Evolutionary conservation across 2,329 filamentous ascomycete genomes (phyloP).

Genomic region (Penicillium italicum): DNA sequence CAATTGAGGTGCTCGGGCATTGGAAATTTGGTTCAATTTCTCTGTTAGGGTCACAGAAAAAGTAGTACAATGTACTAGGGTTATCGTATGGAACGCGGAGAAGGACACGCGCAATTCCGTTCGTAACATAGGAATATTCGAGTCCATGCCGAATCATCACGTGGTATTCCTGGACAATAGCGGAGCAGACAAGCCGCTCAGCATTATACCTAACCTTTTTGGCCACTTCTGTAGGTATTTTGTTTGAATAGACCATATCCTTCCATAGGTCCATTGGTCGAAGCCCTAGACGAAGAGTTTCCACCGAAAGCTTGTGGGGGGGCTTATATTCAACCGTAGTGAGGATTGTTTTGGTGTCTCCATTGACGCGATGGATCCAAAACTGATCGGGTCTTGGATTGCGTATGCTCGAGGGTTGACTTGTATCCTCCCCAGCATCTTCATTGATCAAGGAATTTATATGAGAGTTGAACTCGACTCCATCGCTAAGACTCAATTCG

Average conservation of each 20-base stretch:
- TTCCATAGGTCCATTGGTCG: constrained; percentile 17
- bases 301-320: constrained; percentile 14
- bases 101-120: background rate
- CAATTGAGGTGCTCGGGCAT: background rate
- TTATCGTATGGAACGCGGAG: constrained; percentile 20
- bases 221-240: constrained; percentile 2
- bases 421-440: too few relatives aligned
- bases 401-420: too few relatives aligned
- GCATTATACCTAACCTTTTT: constrained; percentile 23
- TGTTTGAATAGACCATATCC: constrained; percentile 13
- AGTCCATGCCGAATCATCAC: background rate
- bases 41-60: constrained; percentile 19
- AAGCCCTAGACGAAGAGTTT: constrained; percentile 11
- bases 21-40: background rate
- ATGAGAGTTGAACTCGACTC: too few relatives aligned
- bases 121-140: background rate
- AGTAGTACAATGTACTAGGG: constrained; percentile 24
- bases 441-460: too few relatives aligned
- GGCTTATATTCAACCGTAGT: constrained; percentile 18
- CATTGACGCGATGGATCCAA: background rate
- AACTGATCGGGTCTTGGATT: background rate
- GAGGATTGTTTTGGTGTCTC: constrained; percentile 2
- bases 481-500: too few relatives aligned
- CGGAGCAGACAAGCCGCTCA: constrained; percentile 8
- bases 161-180: background rate